These are phyloP conservation scores for Harringtonia lauricola DNA, from an alignment of 2,329 filamentous ascomycete species.

Conservation along the genomic window DNA sequence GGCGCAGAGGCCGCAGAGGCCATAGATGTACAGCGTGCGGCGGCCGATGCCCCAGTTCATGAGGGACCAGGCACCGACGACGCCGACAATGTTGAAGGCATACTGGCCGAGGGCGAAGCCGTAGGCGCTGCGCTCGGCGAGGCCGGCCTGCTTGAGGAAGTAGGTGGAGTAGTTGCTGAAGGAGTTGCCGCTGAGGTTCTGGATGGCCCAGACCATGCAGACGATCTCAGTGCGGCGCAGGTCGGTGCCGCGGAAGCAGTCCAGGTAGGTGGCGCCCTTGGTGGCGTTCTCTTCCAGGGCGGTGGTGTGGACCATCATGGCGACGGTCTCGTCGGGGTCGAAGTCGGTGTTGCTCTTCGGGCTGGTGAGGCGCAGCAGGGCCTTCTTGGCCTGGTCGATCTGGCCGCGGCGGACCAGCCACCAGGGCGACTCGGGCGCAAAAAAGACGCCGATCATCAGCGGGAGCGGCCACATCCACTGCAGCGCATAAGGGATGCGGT, in stretches of 20 bases:
- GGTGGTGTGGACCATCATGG: slow-evolving; percentile 89
- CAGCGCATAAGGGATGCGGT: slow-evolving; percentile 58
- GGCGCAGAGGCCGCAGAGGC: slow-evolving; percentile 58
- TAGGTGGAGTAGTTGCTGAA: slow-evolving; percentile 57
- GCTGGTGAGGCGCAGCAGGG: slow-evolving; percentile 55
- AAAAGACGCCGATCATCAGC: slow-evolving; percentile 52
- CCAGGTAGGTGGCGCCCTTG: slow-evolving; percentile 60
- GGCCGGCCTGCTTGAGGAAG: slow-evolving; percentile 49
- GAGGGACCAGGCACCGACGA: slow-evolving; percentile 71
- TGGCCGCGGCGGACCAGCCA: slow-evolving; percentile 62
- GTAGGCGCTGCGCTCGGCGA: slow-evolving; percentile 40
- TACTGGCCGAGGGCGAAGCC: slow-evolving; percentile 54
- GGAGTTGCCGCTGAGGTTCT: slow-evolving; percentile 51
- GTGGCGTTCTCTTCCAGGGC: slow-evolving; percentile 64
- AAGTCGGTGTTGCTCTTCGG: slow-evolving; percentile 57
- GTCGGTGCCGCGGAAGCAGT: slow-evolving; percentile 76
- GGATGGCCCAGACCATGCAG: slow-evolving; percentile 53
- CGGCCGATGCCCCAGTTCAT: slow-evolving; percentile 68
- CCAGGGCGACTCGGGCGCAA: slow-evolving; percentile 63
- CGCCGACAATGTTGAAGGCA: slow-evolving; percentile 66
- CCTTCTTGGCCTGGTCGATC: slow-evolving; percentile 53
- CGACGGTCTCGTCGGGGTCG: slow-evolving; percentile 71
- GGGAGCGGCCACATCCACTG: slow-evolving; percentile 70
- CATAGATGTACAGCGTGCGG: slow-evolving; percentile 64
- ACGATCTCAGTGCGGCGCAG: slow-evolving; percentile 65